These are phyloP conservation scores for Plectranthus barbatus DNA, from an alignment of 257 asterid genomes.

Conservation along the genomic window DNA sequence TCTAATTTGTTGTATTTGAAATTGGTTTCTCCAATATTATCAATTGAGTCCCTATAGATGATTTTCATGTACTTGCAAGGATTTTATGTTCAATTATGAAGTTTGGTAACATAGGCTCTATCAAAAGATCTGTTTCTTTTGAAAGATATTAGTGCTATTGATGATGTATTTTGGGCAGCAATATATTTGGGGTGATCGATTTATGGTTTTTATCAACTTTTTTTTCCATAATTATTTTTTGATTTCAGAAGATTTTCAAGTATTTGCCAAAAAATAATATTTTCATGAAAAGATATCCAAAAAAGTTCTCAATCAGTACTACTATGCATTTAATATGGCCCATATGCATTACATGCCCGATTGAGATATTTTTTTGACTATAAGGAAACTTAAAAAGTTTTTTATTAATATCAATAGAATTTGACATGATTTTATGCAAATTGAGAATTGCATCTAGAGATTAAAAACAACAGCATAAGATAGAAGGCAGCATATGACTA, in stretches of 20 bases:
- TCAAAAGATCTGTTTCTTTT: background rate
- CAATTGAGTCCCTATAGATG: background rate
- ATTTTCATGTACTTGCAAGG: background rate
- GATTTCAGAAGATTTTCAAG: background rate
- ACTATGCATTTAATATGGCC: background rate
- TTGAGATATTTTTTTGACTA: background rate
- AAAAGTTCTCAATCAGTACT: background rate
- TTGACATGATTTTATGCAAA: background rate
- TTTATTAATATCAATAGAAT: background rate
- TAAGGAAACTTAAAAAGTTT: background rate
- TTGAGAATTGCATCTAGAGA: background rate
- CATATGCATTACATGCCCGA: background rate
- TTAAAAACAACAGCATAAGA: constrained; percentile 6
- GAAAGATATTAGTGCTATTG: background rate
- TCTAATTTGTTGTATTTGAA: too few relatives aligned
- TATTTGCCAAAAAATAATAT: background rate
- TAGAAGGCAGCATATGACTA: background rate
- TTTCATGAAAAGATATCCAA: background rate
- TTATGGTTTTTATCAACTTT: background rate
- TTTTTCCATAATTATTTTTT: too few relatives aligned
- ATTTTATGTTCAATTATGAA: too few relatives aligned
- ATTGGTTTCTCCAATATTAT: background rate
- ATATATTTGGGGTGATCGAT: background rate
- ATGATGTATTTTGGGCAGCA: background rate
- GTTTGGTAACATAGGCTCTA: too few relatives aligned